A percentile compares a stretch with the other conserved stretches of the same genome.
Evolutionary conservation across 116 monocot species (phyloP).

Genomic region (Zostera marina): DNA sequence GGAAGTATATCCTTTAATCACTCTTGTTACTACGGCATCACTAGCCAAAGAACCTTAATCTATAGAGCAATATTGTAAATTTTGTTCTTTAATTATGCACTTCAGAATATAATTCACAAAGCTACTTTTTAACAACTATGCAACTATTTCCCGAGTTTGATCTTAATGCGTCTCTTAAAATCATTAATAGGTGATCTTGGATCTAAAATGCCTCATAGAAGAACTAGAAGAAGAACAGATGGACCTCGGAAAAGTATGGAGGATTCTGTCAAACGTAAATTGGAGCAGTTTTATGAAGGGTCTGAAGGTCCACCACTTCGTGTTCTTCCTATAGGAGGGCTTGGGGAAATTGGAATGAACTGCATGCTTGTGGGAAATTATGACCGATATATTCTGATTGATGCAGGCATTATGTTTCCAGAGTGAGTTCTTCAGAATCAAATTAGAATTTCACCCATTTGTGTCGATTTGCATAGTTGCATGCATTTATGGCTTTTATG

Average conservation of each 20-base stretch:
- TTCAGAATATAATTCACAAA: no score
- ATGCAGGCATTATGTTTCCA: conserved; percentile 98
- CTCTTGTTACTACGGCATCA: no score
- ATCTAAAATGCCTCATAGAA: conserved; percentile 35
- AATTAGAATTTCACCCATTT: neutral
- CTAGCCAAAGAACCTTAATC: no score
- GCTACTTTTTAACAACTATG: no score
- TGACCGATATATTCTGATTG: conserved; percentile 92
- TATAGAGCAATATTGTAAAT: no score
- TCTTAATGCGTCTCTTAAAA: neutral
- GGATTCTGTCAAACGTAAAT: conserved; percentile 84
- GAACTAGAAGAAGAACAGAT: conserved; percentile 53
- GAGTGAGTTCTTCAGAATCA: conserved; percentile 46
- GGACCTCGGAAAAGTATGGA: conserved; percentile 85
- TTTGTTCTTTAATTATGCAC: no score
- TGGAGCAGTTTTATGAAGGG: conserved; percentile 98
- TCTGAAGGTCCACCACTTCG: conserved; percentile 87
- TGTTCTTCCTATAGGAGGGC: conserved; percentile 91
- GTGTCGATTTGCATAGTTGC: neutral
- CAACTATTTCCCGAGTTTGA: neutral
- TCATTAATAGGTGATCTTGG: conserved; percentile 8
- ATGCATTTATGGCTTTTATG: neutral
- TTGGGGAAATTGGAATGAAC: conserved; percentile 99
- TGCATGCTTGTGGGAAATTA: conserved; percentile 99
- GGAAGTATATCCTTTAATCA: no score